phyloP scores from a whole-genome alignment of 2,329 filamentous ascomycete genomes.

The Fusarium acutatum region DNA sequence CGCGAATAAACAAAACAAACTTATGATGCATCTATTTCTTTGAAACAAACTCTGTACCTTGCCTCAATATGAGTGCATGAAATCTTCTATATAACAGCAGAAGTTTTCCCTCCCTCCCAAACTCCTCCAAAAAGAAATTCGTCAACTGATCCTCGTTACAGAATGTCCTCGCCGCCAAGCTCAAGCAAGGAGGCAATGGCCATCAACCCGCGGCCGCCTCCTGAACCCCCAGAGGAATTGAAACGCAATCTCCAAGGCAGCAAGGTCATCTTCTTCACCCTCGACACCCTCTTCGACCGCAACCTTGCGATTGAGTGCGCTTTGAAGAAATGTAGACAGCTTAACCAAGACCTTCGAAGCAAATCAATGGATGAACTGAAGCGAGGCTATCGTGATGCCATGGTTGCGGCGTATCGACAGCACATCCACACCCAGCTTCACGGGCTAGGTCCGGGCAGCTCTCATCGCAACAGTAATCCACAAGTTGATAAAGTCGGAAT shows the following conservation, averaged over 20 bases:
- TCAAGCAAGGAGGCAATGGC: neutral
- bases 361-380: neutral
- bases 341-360: neutral
- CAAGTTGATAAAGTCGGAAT: neutral
- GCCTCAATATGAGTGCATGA: neutral
- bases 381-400: neutral
- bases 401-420: neutral
- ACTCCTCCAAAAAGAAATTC: neutral
- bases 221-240: neutral
- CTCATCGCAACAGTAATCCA: neutral
- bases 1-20: neutral
- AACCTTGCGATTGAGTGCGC: neutral
- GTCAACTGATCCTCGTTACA: neutral
- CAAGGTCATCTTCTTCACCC: neutral
- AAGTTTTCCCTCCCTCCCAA: accelerated
- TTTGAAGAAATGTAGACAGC: accelerated
- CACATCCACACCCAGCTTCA: neutral
- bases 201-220: accelerated
- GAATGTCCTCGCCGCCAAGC: too few species aligned
- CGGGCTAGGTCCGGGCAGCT: accelerated
- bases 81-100: neutral
- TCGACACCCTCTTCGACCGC: neutral
- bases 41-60: accelerated
- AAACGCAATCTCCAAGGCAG: accelerated
- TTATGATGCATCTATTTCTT: neutral